Percentiles rank a stretch among this genome's conserved stretches.
Evolutionary conservation across 2,329 filamentous ascomycete species (phyloP).

Genomic region (Diatrype stigma): DNA sequence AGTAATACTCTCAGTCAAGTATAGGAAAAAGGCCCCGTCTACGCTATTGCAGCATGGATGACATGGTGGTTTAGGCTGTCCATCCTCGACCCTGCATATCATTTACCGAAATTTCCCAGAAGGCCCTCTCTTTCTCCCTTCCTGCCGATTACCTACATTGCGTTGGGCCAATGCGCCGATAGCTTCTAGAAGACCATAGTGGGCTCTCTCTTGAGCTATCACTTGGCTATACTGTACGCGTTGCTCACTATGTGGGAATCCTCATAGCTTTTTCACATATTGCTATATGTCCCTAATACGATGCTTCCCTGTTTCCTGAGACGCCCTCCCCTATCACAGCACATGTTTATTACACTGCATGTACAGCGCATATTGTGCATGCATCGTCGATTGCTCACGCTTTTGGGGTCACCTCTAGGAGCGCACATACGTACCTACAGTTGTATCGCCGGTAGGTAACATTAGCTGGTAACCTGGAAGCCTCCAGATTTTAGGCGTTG

Average conservation of each 20-base stretch:
- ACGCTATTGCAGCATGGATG: not conserved
- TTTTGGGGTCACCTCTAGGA: slow-evolving; percentile 19
- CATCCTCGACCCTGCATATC: not conserved
- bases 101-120: not conserved
- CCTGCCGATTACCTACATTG: not conserved
- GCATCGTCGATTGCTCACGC: slow-evolving; percentile 8
- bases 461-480: too few species aligned
- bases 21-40: not conserved
- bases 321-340: slow-evolving; percentile 9
- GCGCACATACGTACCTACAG: slow-evolving; percentile 3
- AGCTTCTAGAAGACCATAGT: not conserved
- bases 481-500: too few species aligned
- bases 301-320: not conserved
- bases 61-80: not conserved
- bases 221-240: not conserved
- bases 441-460: too few species aligned
- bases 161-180: not conserved
- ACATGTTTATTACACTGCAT: slow-evolving; percentile 12
- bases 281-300: not conserved
- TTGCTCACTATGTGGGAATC: not conserved
- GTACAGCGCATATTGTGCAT: slow-evolving; percentile 1
- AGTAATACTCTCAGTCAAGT: not conserved
- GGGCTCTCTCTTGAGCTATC: too few species aligned
- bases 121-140: not conserved
- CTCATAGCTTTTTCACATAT: not conserved